Base-by-base conservation (phyloP, 306 rosid genomes). In the Hippophae tibetana region DNA sequence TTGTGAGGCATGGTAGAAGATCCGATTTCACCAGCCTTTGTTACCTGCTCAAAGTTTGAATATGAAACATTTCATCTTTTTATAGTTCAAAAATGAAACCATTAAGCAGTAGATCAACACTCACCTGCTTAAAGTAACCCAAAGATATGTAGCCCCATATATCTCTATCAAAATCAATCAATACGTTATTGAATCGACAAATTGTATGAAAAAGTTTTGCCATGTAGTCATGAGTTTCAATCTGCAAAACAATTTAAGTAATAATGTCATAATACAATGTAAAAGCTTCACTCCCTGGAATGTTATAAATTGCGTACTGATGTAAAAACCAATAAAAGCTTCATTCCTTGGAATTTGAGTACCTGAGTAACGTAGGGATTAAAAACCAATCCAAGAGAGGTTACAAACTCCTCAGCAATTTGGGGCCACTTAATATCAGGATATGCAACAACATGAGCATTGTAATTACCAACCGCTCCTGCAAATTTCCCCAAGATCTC, bases 1-100 rank as follows among this genome's bases (percentile, higher is more conserved):
- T 86, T 86, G 80, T 89, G 97, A 70, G 95, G 95, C 97, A 89
- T 89, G 6, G 97, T 89, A 72, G 94, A 86, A 8, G 90, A 86
- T 49, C 95, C 90, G 69, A 86, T 86, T 74, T 86, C 95, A 61
- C 95, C 95, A 46, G 90, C 88, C 47, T 69, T 71, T 6, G 66
- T 65, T 71, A 57, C 65, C 76, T 71, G 71, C 49, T 60, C 60
- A 27, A 47, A 42, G 26, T 53, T 70, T 72, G 55, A 60, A 46
- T 43, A 72, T 26, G 47, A 47, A 23, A 49, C 23, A 47, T 9
- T 47, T 11, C 47, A 25, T 7, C 41, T 47, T 8, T 47, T 48
- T 31, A 14, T 38, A 6, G 12, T 7, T 45, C 6, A 45, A 7
- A 31, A 31, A 23, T 13, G 8, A 25, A 53, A 53, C 10, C 2